A percentile compares a stretch with the other conserved stretches of the same genome.
These are phyloP conservation scores for Crithidia bombi DNA, from an alignment of 208 protist species.

Conservation along the genomic window DNA sequence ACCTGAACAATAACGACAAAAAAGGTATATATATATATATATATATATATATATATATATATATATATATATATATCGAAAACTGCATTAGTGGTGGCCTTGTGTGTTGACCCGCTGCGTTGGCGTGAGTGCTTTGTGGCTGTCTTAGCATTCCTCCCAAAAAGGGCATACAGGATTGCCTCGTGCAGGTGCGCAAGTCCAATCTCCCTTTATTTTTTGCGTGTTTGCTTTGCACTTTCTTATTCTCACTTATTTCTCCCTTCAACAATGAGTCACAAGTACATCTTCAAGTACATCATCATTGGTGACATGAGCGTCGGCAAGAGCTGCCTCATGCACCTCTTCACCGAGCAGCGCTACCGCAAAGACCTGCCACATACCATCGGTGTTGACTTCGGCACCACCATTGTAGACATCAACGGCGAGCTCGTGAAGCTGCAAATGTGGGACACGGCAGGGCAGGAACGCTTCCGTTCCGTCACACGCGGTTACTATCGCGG, in stretches of 20 bases:
- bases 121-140: not conserved
- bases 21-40: not conserved
- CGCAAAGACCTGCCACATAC: constrained; percentile 95
- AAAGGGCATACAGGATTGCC: too few relatives aligned
- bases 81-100: too few relatives aligned
- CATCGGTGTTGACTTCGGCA: constrained; percentile 99
- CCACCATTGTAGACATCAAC: constrained; percentile 94
- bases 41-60: not conserved
- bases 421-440: constrained; percentile 97
- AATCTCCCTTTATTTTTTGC: not conserved
- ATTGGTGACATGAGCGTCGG: constrained; percentile 98
- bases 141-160: too few relatives aligned
- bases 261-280: constrained; percentile 74
- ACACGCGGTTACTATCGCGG: constrained; percentile 97
- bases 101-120: too few relatives aligned
- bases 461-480: constrained; percentile 92
- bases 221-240: not conserved
- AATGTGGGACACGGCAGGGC: constrained; percentile 97
- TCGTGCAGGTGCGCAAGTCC: too few relatives aligned
- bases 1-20: too few relatives aligned
- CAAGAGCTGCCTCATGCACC: constrained; percentile 97
- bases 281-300: constrained; percentile 99
- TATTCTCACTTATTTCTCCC: not conserved
- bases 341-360: constrained; percentile 98
- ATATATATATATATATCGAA: not conserved